Conservation (phyloP, 2,329 filamentous ascomycete species). For the Escovopsis sp. region DNA sequence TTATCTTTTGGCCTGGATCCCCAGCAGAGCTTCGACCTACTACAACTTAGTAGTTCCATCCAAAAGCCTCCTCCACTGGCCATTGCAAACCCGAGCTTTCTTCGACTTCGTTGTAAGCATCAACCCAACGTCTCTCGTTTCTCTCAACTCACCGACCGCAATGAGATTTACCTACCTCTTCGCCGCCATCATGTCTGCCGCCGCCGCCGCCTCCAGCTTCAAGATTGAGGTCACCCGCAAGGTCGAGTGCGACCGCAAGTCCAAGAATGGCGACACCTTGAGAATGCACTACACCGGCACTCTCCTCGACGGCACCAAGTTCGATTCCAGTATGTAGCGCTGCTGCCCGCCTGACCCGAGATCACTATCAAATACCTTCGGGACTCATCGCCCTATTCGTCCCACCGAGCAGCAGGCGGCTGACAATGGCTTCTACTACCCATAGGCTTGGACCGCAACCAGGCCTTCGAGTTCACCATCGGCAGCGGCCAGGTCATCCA, state of each 20-base stretch:
- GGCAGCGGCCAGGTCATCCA: constrained; percentile 77
- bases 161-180: constrained; percentile 38
- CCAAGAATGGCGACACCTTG: constrained; percentile 60
- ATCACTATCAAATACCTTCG: neutral
- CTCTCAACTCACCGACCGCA: constrained; percentile 9
- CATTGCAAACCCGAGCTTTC: neutral
- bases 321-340: constrained; percentile 52
- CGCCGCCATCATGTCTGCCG: constrained; percentile 36
- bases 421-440: constrained; percentile 1
- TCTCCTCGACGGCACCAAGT: constrained; percentile 61
- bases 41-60: too few species aligned
- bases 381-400: neutral
- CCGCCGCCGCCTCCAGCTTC: constrained; percentile 42
- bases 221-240: constrained; percentile 62
- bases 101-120: neutral
- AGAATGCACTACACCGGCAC: constrained; percentile 83
- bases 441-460: constrained; percentile 56
- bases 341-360: constrained; percentile 3
- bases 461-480: constrained; percentile 65
- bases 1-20: too few species aligned
- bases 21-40: too few species aligned
- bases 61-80: too few species aligned
- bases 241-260: constrained; percentile 69
- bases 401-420: neutral
- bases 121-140: too few species aligned